These are phyloP conservation scores for Dictyostelium firmibasis DNA, from an alignment of 78 protist species.

Conservation along the genomic window DNA sequence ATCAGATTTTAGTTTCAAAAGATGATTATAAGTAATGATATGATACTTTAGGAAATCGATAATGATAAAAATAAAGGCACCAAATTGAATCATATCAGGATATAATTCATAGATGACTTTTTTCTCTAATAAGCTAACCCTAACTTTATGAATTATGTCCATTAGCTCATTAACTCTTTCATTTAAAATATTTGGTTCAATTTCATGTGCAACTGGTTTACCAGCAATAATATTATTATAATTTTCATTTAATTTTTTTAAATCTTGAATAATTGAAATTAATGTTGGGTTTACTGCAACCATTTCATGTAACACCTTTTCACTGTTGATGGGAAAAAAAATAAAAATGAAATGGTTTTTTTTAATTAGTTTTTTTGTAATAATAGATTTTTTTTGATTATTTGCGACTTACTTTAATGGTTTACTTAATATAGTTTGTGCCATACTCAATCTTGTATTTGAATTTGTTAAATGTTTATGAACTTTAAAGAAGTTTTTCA, in stretches of 20 bases:
- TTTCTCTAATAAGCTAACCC: conserved; percentile 13
- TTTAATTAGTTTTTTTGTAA: no score
- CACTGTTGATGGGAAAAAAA: neutral
- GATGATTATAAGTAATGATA: neutral
- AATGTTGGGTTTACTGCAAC: neutral
- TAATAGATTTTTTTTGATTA: no score
- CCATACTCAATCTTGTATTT: conserved; percentile 19
- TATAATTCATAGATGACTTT: conserved; percentile 8
- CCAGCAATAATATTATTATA: neutral
- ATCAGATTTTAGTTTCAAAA: neutral
- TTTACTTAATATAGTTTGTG: neutral
- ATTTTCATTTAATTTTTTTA: neutral
- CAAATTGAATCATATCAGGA: conserved; percentile 78
- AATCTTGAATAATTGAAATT: neutral
- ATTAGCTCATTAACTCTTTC: neutral
- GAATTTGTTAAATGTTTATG: neutral
- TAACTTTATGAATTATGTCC: neutral
- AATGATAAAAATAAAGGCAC: conserved; percentile 33
- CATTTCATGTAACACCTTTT: neutral
- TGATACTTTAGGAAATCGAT: conserved; percentile 24
- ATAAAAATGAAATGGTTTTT: no score
- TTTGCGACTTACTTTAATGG: neutral
- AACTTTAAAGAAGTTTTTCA: neutral
- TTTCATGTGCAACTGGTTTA: neutral
- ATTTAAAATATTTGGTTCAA: neutral